A percentile compares a stretch with the other conserved stretches of the same genome.
Conservation (phyloP, 192 early-diverging fungal genomes). For the Allomyces javanicus region DNA sequence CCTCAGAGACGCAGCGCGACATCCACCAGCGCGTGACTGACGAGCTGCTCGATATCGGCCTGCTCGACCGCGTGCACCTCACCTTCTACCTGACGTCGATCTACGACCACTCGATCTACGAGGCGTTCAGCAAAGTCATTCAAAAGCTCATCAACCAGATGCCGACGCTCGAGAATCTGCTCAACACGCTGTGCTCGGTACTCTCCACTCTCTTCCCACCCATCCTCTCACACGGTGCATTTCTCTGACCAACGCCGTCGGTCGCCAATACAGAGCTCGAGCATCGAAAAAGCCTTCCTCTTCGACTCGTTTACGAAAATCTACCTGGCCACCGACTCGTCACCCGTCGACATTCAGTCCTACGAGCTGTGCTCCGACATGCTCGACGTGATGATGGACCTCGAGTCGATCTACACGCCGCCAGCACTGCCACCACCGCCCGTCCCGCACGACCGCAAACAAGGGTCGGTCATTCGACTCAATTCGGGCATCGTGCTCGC, state of each 20-base stretch:
- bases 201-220: conserved; percentile 6
- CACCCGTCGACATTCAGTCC: conserved; percentile 67
- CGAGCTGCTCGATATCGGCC: conserved; percentile 53
- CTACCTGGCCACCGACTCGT: conserved; percentile 85
- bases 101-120: conserved; percentile 82
- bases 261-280: conserved; percentile 45
- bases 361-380: conserved; percentile 90
- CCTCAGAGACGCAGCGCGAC: conserved; percentile 70
- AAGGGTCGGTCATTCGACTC: conserved; percentile 44
- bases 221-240: neutral
- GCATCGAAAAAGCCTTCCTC: conserved; percentile 89
- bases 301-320: conserved; percentile 78
- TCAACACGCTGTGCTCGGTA: conserved; percentile 87
- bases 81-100: conserved; percentile 80
- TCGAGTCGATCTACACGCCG: conserved; percentile 55
- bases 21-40: conserved; percentile 81
- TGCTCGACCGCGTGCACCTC: conserved; percentile 51
- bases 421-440: neutral
- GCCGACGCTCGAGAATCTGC: conserved; percentile 66
- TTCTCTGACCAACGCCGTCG: neutral
- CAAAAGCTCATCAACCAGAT: conserved; percentile 73
- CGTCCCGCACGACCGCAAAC: conserved; percentile 12
- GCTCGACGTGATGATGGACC: conserved; percentile 78
- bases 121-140: conserved; percentile 84
- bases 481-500: conserved; percentile 64